phyloP scores from a whole-genome alignment of 495 filamentous ascomycete genomes.

The Penicillium coffeae region DNA sequence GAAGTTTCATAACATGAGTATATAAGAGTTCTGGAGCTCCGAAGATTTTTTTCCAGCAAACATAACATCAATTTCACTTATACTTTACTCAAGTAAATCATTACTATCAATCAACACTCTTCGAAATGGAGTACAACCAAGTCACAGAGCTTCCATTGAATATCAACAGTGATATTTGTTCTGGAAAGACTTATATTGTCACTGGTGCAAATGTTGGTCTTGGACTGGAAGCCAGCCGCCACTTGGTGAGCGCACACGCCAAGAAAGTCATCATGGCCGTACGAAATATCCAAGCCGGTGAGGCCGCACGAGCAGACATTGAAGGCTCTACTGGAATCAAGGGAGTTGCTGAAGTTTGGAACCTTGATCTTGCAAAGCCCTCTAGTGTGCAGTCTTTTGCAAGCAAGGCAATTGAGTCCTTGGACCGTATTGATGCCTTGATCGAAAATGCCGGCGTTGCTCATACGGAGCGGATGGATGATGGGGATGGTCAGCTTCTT shows the following conservation, averaged over 20 bases:
- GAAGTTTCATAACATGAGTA: too few species aligned
- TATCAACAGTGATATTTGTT: neutral
- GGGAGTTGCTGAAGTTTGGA: conserved; percentile 49
- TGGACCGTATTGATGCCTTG: conserved; percentile 38
- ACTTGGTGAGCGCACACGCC: conserved; percentile 44
- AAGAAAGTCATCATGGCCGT: conserved; percentile 52
- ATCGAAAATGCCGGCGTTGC: conserved; percentile 46
- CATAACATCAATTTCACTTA: neutral
- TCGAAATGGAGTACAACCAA: neutral
- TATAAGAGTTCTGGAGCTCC: too few species aligned
- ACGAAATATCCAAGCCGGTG: conserved; percentile 45
- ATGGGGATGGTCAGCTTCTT: conserved; percentile 41
- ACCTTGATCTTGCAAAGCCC: conserved; percentile 48
- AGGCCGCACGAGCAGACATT: conserved; percentile 33
- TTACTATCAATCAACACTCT: neutral
- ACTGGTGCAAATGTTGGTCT: conserved; percentile 53
- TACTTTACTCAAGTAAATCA: neutral
- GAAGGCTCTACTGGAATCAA: conserved; percentile 26
- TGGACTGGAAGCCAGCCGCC: conserved; percentile 45
- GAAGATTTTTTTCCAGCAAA: too few species aligned
- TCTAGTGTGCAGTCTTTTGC: conserved; percentile 38
- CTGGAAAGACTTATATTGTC: conserved; percentile 44
- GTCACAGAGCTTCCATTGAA: neutral
- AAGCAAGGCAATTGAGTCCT: conserved; percentile 22
- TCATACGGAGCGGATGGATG: conserved; percentile 3